These are phyloP conservation scores for Kodamaea ohmeri DNA, from an alignment of 1,139 yeast species.

Conservation along the genomic window DNA sequence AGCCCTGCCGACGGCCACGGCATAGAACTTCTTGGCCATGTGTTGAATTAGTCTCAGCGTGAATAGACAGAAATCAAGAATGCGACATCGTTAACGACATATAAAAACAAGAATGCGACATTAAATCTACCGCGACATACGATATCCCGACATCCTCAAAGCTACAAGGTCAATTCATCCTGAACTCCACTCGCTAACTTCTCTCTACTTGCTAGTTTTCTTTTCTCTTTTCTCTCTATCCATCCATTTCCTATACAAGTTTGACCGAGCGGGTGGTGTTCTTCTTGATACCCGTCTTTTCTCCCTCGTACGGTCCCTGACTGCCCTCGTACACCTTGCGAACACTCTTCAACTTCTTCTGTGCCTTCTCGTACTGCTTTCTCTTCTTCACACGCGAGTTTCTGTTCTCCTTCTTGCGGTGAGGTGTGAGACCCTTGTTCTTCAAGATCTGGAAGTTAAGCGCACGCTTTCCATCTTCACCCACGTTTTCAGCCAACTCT, in stretches of 20 bases:
- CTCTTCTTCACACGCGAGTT: conserved; percentile 98
- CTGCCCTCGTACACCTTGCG: conserved; percentile 83
- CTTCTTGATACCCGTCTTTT: conserved; percentile 95
- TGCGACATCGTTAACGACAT: not conserved
- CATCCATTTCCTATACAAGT: conserved; percentile 35
- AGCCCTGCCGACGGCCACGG: conserved; percentile 56
- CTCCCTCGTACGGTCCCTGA: conserved; percentile 88
- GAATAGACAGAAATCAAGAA: not conserved
- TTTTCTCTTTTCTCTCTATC: not conserved
- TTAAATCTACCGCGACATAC: too few relatives aligned
- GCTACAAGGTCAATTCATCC: too few relatives aligned
- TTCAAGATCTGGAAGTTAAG: conserved; percentile 89
- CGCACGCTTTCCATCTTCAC: conserved; percentile 88
- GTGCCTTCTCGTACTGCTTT: conserved; percentile 91
- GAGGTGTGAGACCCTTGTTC: conserved; percentile 93
- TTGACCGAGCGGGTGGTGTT: conserved; percentile 83
- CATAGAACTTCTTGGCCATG: conserved; percentile 40
- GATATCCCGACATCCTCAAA: too few relatives aligned
- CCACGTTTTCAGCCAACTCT: conserved; percentile 64
- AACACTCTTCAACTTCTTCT: conserved; percentile 87
- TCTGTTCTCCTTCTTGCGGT: conserved; percentile 88
- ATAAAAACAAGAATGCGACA: too few relatives aligned
- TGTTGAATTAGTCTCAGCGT: not conserved
- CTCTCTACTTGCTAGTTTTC: not conserved
- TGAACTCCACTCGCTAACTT: not conserved